A percentile compares a stretch with the other conserved stretches of the same genome.
Evolutionary conservation across 768 basidiomycete genomes (phyloP).

Genomic region (Sporobolomyces roseus): DNA sequence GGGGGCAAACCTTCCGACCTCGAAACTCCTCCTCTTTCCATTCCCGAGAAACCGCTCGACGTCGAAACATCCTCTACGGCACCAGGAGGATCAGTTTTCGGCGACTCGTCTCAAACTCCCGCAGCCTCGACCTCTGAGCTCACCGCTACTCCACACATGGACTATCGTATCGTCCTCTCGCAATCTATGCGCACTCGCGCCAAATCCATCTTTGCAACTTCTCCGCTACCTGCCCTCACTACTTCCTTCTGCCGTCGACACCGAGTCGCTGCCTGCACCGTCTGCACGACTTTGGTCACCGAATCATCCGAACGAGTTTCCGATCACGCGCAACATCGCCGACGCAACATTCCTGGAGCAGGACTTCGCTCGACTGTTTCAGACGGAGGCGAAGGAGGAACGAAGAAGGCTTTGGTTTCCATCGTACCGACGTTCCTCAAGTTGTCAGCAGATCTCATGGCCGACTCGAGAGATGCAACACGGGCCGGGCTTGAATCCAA

Average conservation of each 20-base stretch:
- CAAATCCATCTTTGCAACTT: conserved; percentile 32
- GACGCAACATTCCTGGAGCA: conserved; percentile 26
- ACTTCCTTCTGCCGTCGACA: conserved; percentile 38
- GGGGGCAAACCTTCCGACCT: conserved; percentile 13
- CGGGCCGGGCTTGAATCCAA: too few species aligned
- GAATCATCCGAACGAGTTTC: conserved; percentile 5
- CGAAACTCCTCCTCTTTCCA: too few species aligned
- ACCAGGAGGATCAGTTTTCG: not conserved
- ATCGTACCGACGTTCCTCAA: conserved; percentile 60
- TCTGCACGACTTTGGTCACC: conserved; percentile 21
- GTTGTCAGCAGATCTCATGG: conserved; percentile 64
- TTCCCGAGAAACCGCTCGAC: conserved; percentile 17
- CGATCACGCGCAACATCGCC: conserved; percentile 13
- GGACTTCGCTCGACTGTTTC: conserved; percentile 12
- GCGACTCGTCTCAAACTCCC: not conserved
- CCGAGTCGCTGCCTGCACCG: conserved; percentile 31
- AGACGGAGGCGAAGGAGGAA: not conserved
- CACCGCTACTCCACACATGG: conserved; percentile 39
- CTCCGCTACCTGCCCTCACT: conserved; percentile 19
- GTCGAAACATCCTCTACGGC: not conserved
- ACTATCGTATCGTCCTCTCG: conserved; percentile 43
- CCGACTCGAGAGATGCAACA: conserved; percentile 17
- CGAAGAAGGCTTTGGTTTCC: conserved; percentile 40
- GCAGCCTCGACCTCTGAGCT: conserved; percentile 2
- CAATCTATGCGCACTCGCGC: conserved; percentile 40